Evolutionary conservation across 441 rosid genomes (phyloP).

Genomic region (Aquilaria agallochum): DNA sequence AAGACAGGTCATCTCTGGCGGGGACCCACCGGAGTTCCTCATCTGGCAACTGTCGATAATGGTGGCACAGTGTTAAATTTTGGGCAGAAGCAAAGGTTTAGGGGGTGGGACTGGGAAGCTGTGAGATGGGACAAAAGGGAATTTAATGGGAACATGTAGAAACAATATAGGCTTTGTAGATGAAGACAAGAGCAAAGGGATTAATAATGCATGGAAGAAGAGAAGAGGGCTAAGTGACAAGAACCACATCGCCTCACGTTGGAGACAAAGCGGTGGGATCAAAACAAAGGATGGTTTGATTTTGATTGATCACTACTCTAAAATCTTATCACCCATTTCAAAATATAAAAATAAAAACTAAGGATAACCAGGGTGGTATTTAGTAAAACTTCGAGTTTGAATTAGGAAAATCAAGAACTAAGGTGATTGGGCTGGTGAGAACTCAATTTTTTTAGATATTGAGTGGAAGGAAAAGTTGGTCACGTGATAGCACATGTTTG

Average conservation of each 20-base stretch:
- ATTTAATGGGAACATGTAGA: slow-evolving; percentile 22
- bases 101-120: not conserved
- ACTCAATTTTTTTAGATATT: too few relatives aligned
- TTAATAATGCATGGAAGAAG: not conserved
- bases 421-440: too few relatives aligned
- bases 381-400: too few relatives aligned
- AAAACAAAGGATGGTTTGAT: slow-evolving; percentile 17
- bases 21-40: slow-evolving; percentile 4
- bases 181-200: slow-evolving; percentile 13
- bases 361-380: too few relatives aligned
- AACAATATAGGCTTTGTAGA: slow-evolving; percentile 22
- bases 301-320: slow-evolving; percentile 23
- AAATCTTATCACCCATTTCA: not conserved
- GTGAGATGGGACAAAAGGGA: slow-evolving; percentile 22
- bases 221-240: not conserved
- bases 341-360: too few relatives aligned
- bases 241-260: slow-evolving; percentile 18
- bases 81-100: not conserved
- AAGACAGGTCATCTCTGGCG: slow-evolving; percentile 15
- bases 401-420: too few relatives aligned
- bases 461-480: too few relatives aligned
- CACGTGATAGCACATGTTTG: too few relatives aligned
- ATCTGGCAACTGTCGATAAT: not conserved
- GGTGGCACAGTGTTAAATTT: not conserved
- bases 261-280: slow-evolving; percentile 11